These are phyloP conservation scores for Canavalia gladiata DNA, from an alignment of 306 rosid species.

Conservation along the genomic window DNA sequence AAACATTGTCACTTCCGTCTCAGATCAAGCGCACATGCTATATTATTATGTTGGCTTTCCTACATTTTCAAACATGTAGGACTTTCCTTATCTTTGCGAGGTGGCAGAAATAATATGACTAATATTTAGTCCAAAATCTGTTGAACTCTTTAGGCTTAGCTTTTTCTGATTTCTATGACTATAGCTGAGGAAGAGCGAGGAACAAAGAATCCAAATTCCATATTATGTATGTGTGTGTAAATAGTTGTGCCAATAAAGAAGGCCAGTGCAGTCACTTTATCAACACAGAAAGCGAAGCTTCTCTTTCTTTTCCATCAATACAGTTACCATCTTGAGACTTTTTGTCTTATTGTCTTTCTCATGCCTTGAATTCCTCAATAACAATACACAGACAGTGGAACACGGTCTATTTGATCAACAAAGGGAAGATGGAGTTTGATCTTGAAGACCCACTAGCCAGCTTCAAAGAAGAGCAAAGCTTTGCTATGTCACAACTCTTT, in stretches of 20 bases:
- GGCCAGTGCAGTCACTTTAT: conserved; percentile 51
- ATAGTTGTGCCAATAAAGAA: conserved; percentile 42
- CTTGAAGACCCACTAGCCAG: conserved; percentile 62
- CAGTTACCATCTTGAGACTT: conserved; percentile 52
- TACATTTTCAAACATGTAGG: neutral
- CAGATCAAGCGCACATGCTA: conserved; percentile 40
- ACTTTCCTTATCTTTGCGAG: neutral
- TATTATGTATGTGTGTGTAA: conserved; percentile 42
- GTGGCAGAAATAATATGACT: conserved; percentile 21
- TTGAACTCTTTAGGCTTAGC: conserved; percentile 28
- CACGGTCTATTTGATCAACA: conserved; percentile 13
- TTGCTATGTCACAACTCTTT: conserved; percentile 60
- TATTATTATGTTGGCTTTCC: conserved; percentile 13
- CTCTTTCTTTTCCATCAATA: conserved; percentile 66
- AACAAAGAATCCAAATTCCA: conserved; percentile 48
- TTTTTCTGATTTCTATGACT: conserved; percentile 24
- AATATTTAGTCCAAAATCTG: neutral
- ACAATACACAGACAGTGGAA: conserved; percentile 32
- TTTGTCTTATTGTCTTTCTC: conserved; percentile 46
- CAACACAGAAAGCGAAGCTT: conserved; percentile 75
- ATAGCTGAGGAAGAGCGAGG: conserved; percentile 39
- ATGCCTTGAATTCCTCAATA: conserved; percentile 48
- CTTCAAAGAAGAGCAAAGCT: conserved; percentile 56
- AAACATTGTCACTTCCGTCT: conserved; percentile 40
- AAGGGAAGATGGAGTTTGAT: conserved; percentile 67